Conservation (phyloP, 192 early-diverging fungal species). For the Podila clonocystis region DNA sequence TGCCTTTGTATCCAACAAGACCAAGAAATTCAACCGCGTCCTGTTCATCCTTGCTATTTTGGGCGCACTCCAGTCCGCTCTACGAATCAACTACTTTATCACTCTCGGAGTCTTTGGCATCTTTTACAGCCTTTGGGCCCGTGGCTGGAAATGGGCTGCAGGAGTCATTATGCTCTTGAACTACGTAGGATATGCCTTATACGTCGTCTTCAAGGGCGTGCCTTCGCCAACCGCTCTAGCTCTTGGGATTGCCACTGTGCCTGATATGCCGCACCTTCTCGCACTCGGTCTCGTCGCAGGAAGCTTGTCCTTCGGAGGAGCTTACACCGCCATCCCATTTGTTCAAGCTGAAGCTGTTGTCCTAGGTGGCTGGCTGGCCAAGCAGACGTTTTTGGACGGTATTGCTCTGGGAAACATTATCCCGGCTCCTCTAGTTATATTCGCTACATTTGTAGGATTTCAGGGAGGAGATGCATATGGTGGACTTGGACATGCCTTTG, state of each 20-base stretch:
- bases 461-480: conserved; percentile 26
- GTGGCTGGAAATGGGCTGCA: conserved; percentile 31
- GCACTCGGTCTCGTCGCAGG: conserved; percentile 60
- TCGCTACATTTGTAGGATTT: conserved; percentile 54
- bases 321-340: conserved; percentile 66
- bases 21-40: conserved; percentile 50
- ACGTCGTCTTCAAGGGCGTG: conserved; percentile 58
- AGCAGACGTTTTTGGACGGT: conserved; percentile 60
- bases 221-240: conserved; percentile 52
- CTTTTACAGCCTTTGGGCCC: conserved; percentile 10
- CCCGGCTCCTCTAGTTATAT: conserved; percentile 62
- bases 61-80: conserved; percentile 54
- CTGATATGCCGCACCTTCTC: conserved; percentile 54
- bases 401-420: conserved; percentile 61
- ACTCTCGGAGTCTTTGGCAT: conserved; percentile 61
- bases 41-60: conserved; percentile 34
- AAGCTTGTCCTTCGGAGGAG: conserved; percentile 62
- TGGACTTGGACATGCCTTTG: conserved; percentile 27
- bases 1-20: conserved; percentile 54
- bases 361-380: conserved; percentile 59
- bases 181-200: conserved; percentile 47
- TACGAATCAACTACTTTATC: conserved; percentile 61
- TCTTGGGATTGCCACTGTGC: conserved; percentile 49
- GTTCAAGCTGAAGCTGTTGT: conserved; percentile 64
- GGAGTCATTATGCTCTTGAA: conserved; percentile 29